Conservation (phyloP, 352 stramenopile genomes). For the Hyaloperonospora brassicae region DNA sequence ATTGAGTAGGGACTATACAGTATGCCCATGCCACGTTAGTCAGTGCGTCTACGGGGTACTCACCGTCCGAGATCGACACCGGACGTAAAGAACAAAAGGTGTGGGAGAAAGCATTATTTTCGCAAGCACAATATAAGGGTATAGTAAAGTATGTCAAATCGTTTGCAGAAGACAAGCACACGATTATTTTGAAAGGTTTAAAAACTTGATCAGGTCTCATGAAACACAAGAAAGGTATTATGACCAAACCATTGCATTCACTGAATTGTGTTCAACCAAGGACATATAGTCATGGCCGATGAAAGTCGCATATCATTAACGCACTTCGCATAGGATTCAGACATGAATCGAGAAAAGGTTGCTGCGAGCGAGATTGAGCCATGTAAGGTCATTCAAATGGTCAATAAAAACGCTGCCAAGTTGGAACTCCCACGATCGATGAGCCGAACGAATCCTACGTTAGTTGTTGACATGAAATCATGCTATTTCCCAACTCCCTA, state of each 20-base stretch:
- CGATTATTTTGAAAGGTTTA: neutral
- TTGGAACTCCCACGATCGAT: neutral
- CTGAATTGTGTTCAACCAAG: neutral
- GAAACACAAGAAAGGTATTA: neutral
- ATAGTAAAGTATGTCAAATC: neutral
- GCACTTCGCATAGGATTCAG: neutral
- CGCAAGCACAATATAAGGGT: neutral
- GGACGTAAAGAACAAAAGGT: neutral
- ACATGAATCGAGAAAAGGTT: neutral
- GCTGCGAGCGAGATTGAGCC: neutral
- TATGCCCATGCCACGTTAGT: conserved; percentile 14
- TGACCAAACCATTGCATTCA: neutral
- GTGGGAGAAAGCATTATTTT: neutral
- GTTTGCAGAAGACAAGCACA: neutral
- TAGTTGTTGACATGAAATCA: neutral
- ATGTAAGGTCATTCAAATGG: neutral
- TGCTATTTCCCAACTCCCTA: neutral
- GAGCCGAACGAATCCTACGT: neutral
- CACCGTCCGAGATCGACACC: conserved; percentile 5
- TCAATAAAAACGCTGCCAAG: neutral
- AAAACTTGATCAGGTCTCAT: neutral
- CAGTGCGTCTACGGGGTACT: conserved; percentile 9
- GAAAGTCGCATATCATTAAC: neutral
- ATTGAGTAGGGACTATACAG: neutral
- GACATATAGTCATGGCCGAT: neutral